Percentiles rank a stretch among this genome's conserved stretches.
Conservation (phyloP, 1,284 basidiomycete genomes). For the Ganoderma resinaceum region DNA sequence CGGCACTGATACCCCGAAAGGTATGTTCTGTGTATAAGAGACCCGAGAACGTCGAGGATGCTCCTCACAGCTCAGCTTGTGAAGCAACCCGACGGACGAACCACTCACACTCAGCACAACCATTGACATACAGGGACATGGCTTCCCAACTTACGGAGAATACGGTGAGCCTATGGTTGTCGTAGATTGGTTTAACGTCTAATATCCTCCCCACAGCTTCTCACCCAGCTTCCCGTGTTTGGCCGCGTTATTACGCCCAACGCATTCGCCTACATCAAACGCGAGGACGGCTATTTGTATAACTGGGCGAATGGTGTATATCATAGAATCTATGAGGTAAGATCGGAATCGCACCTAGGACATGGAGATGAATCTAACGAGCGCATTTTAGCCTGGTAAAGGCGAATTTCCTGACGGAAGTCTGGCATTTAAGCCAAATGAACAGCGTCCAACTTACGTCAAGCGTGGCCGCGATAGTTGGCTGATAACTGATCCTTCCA, state of each 20-base stretch:
- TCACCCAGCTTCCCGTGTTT: background rate
- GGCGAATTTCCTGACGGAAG: background rate
- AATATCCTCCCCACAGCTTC: background rate
- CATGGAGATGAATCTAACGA: background rate
- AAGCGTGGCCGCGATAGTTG: background rate
- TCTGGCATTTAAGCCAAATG: background rate
- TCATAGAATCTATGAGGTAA: too few species aligned
- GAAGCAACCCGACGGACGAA: background rate
- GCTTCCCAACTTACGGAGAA: background rate
- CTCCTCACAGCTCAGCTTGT: background rate
- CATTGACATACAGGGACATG: background rate
- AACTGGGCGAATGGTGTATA: background rate
- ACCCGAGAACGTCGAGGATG: background rate
- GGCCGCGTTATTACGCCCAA: background rate
- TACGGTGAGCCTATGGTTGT: background rate
- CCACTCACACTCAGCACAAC: background rate
- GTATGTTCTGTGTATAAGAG: background rate
- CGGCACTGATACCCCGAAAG: background rate
- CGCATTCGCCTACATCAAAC: background rate
- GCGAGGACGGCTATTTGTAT: background rate
- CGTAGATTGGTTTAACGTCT: background rate
- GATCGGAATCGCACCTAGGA: background rate
- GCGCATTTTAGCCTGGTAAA: background rate
- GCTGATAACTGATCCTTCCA: background rate
- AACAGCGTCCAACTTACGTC: background rate